Conservation (phyloP, 495 filamentous ascomycete species). For the Neurospora sp. region DNA sequence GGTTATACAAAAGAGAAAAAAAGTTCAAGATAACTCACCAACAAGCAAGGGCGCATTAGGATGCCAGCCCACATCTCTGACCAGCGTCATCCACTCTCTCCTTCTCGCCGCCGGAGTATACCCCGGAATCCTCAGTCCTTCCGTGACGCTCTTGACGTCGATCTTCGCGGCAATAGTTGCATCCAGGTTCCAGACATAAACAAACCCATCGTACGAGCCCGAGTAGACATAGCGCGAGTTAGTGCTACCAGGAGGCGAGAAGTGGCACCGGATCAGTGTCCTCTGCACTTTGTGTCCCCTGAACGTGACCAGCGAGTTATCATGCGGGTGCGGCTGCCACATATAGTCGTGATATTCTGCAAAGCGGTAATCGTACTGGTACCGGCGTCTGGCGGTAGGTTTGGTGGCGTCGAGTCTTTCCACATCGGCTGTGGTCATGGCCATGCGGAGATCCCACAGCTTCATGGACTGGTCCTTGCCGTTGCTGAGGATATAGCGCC, state of each 20-base stretch:
- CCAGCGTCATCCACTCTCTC: constrained; percentile 62
- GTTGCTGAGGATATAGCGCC: constrained; percentile 87
- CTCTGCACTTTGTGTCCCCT: constrained; percentile 78
- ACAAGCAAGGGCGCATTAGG: constrained; percentile 81
- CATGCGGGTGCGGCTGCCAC: constrained; percentile 69
- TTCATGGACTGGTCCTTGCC: constrained; percentile 97
- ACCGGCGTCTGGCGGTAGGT: constrained; percentile 39
- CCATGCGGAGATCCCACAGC: constrained; percentile 85
- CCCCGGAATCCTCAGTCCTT: constrained; percentile 3
- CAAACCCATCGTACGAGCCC: constrained; percentile 76
- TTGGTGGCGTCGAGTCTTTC: constrained; percentile 33
- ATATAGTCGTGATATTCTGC: constrained; percentile 55
- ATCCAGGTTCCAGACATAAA: constrained; percentile 91
- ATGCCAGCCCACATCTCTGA: constrained; percentile 94
- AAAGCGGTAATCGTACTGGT: constrained; percentile 80
- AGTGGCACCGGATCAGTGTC: constrained; percentile 91
- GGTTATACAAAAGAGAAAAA: background rate
- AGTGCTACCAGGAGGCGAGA: constrained; percentile 80
- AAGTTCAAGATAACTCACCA: constrained; percentile 40
- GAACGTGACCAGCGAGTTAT: constrained; percentile 90
- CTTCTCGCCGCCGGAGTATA: background rate
- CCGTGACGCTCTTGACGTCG: constrained; percentile 62
- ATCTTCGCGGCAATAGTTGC: constrained; percentile 74
- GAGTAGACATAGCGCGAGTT: constrained; percentile 89
- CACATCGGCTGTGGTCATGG: constrained; percentile 60